Evolutionary conservation across 2,329 filamentous ascomycete genomes (phyloP).

Genomic region (Blastomyces silverae): DNA sequence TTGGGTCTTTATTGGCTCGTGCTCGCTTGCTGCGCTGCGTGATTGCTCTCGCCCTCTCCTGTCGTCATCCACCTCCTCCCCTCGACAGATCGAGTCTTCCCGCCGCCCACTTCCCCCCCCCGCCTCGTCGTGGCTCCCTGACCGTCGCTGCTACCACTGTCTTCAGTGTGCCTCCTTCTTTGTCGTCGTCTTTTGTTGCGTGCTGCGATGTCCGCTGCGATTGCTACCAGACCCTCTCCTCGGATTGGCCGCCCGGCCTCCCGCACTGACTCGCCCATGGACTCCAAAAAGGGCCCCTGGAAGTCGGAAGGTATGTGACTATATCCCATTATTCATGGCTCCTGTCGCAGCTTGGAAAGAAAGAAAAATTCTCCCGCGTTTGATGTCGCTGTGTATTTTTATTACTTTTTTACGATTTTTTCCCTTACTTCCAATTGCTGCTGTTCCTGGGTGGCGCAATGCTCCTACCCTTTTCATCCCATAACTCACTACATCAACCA

Average conservation of each 20-base stretch:
- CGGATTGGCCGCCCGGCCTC: slow-evolving; percentile 27
- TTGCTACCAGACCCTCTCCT: slow-evolving; percentile 34
- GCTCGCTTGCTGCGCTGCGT: slow-evolving; percentile 16
- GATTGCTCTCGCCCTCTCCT: slow-evolving; percentile 10
- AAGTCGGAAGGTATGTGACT: slow-evolving; percentile 37
- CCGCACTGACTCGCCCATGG: slow-evolving; percentile 39
- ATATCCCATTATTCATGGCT: slow-evolving; percentile 4
- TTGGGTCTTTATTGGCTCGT: neutral
- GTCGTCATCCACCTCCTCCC: slow-evolving; percentile 17
- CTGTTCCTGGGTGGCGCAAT: neutral
- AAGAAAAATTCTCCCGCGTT: neutral
- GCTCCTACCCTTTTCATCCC: neutral
- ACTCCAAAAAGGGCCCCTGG: slow-evolving; percentile 36
- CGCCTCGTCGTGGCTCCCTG: neutral
- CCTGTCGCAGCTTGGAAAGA: neutral
- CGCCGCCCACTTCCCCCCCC: neutral
- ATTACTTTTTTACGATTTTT: neutral
- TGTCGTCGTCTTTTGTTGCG: slow-evolving; percentile 21
- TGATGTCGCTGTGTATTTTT: neutral
- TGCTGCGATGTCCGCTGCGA: slow-evolving; percentile 37
- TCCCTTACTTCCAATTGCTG: neutral
- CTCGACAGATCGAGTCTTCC: neutral
- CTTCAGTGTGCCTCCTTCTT: slow-evolving; percentile 23
- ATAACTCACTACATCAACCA: neutral
- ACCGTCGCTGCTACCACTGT: neutral